Conservation (phyloP, 495 filamentous ascomycete species). For the Cercophora scortea region DNA sequence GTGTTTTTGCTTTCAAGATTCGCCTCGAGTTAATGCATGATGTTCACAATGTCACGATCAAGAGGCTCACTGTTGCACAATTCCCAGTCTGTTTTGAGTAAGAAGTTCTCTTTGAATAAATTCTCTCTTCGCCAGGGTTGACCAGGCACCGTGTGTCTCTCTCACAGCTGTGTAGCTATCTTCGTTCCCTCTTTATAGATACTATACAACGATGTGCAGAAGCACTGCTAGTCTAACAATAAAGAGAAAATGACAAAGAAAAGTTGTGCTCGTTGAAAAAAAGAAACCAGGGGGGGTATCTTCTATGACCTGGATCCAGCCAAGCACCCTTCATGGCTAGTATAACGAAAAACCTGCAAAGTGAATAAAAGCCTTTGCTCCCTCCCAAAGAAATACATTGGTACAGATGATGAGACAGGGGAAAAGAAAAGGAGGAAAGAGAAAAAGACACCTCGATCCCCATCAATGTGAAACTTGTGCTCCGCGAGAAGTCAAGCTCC, state of each 20-base stretch:
- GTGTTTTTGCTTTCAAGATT: too few species aligned
- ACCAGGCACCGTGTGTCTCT: neutral
- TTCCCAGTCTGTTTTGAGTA: neutral
- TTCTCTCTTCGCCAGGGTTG: neutral
- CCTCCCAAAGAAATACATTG: neutral
- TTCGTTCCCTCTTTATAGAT: neutral
- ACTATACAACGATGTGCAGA: neutral
- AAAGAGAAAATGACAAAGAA: neutral
- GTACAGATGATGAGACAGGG: neutral
- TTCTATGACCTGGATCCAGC: constrained; percentile 42
- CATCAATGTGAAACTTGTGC: neutral
- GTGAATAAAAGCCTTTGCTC: neutral
- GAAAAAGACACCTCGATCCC: neutral
- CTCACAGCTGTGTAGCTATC: neutral
- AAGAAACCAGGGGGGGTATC: constrained; percentile 37
- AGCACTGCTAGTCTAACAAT: neutral
- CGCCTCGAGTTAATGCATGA: too few species aligned
- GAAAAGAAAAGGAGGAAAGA: neutral
- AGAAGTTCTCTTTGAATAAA: neutral
- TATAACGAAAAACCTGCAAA: neutral
- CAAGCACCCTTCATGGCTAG: constrained; percentile 25
- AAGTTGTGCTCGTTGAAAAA: constrained; percentile 13
- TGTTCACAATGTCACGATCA: too few species aligned
- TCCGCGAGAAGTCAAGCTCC: neutral
- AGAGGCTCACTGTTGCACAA: too few species aligned